Conservation (phyloP, 2,329 filamentous ascomycete genomes). For the Trichothecium roseum region DNA sequence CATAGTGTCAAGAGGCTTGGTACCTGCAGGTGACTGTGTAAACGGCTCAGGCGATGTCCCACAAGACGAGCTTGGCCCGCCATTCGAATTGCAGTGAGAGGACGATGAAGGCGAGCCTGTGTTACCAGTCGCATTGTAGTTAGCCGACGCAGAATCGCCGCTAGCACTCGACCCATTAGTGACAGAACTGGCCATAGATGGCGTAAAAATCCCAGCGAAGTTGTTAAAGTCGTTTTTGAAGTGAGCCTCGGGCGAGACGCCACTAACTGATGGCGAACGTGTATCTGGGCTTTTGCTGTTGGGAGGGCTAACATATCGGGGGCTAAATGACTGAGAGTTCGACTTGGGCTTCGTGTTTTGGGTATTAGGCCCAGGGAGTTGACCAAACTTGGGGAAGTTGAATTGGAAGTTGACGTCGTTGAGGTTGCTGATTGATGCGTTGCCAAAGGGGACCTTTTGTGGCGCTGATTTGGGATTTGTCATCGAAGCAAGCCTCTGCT, state of each 20-base stretch:
- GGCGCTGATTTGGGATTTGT: slow-evolving; percentile 25
- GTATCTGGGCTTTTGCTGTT: slow-evolving; percentile 15
- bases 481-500: slow-evolving; percentile 66
- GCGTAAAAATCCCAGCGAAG: slow-evolving; percentile 49
- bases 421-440: slow-evolving; percentile 44
- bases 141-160: slow-evolving; percentile 31
- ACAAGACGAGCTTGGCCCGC: slow-evolving; percentile 53
- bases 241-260: slow-evolving; percentile 8
- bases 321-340: slow-evolving; percentile 21
- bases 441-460: slow-evolving; percentile 30
- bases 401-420: slow-evolving; percentile 82
- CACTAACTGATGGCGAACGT: not conserved
- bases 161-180: slow-evolving; percentile 38
- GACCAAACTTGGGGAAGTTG: slow-evolving; percentile 90
- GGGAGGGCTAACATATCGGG: slow-evolving; percentile 15
- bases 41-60: slow-evolving; percentile 70
- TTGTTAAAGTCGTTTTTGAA: slow-evolving; percentile 38
- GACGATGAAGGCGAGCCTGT: slow-evolving; percentile 56
- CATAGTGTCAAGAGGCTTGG: slow-evolving; percentile 52
- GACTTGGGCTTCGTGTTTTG: slow-evolving; percentile 14
- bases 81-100: slow-evolving; percentile 40
- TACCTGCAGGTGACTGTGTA: slow-evolving; percentile 58
- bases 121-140: slow-evolving; percentile 36
- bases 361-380: slow-evolving; percentile 42
- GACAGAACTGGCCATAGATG: slow-evolving; percentile 34